Evolutionary conservation across 2,329 filamentous ascomycete genomes (phyloP).

Genomic region (Colletotrichum falcatum): DNA sequence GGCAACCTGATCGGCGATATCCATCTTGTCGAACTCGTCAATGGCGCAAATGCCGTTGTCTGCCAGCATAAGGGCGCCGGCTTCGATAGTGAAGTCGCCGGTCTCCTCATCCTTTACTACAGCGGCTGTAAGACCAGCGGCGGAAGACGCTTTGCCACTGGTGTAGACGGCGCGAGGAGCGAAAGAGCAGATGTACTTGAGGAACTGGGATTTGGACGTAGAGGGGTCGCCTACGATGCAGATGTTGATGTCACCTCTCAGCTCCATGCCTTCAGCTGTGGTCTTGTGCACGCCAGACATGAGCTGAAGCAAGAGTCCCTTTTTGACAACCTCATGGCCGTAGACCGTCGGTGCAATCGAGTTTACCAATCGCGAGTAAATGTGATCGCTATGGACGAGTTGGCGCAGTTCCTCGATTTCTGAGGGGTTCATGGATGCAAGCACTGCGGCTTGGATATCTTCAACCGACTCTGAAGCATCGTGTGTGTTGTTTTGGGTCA

Average conservation of each 20-base stretch:
- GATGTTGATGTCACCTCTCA: slow-evolving; percentile 98
- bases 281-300: slow-evolving; percentile 96
- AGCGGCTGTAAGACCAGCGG: slow-evolving; percentile 95
- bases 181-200: slow-evolving; percentile 98
- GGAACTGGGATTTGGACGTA: slow-evolving; percentile 96
- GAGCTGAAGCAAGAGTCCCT: slow-evolving; percentile 91
- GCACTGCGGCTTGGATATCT: slow-evolving; percentile 86
- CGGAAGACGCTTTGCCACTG: slow-evolving; percentile 96
- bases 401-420: slow-evolving; percentile 93
- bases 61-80: slow-evolving; percentile 96
- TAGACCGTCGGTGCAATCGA: slow-evolving; percentile 98
- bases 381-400: slow-evolving; percentile 96
- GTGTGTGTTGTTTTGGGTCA: slow-evolving; percentile 78
- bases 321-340: slow-evolving; percentile 97
- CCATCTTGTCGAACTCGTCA: slow-evolving; percentile 99
- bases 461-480: slow-evolving; percentile 81
- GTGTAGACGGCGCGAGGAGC: slow-evolving; percentile 98
- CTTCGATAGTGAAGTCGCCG: slow-evolving; percentile 98
- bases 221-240: slow-evolving; percentile 98
- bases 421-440: slow-evolving; percentile 84
- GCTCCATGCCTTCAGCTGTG: slow-evolving; percentile 92
- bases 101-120: slow-evolving; percentile 99
- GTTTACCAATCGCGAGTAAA: slow-evolving; percentile 91
- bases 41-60: slow-evolving; percentile 98
- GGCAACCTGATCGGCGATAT: slow-evolving; percentile 94